phyloP scores from a whole-genome alignment of 768 basidiomycete species.

The Zangia roseola region DNA sequence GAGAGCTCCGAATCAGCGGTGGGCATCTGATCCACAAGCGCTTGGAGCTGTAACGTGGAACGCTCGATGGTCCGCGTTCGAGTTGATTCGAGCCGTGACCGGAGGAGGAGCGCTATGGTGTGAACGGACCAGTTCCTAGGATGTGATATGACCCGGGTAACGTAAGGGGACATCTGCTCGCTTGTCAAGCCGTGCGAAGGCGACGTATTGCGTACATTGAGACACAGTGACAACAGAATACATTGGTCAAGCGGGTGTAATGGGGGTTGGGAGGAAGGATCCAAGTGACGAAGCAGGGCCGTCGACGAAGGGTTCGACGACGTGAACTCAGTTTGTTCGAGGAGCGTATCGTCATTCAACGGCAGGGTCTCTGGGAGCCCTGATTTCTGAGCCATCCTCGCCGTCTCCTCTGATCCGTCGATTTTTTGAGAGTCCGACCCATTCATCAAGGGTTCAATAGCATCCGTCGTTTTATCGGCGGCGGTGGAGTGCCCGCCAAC shows the following conservation, averaged over 20 bases:
- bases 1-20: conserved; percentile 70
- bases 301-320: conserved; percentile 55
- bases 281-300: conserved; percentile 62
- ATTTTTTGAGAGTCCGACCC: conserved; percentile 9
- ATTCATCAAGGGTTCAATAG: conserved; percentile 5
- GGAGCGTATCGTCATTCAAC: conserved; percentile 93
- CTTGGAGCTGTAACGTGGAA: conserved; percentile 88
- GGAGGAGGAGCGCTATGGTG: conserved; percentile 92
- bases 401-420: not conserved
- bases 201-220: conserved; percentile 87
- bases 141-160: conserved; percentile 84
- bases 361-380: conserved; percentile 74
- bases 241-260: conserved; percentile 93
- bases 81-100: conserved; percentile 85
- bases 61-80: conserved; percentile 93
- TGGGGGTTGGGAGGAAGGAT: conserved; percentile 81
- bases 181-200: conserved; percentile 87
- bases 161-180: conserved; percentile 92
- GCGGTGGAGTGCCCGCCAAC: conserved; percentile 3
- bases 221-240: conserved; percentile 86
- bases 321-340: conserved; percentile 92
- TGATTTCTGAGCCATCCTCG: conserved; percentile 1
- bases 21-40: conserved; percentile 95
- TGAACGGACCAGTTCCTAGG: conserved; percentile 95
- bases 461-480: not conserved